These are phyloP conservation scores for Ilyonectria mors-panacis DNA, from an alignment of 2,329 filamentous ascomycete genomes.

Conservation along the genomic window DNA sequence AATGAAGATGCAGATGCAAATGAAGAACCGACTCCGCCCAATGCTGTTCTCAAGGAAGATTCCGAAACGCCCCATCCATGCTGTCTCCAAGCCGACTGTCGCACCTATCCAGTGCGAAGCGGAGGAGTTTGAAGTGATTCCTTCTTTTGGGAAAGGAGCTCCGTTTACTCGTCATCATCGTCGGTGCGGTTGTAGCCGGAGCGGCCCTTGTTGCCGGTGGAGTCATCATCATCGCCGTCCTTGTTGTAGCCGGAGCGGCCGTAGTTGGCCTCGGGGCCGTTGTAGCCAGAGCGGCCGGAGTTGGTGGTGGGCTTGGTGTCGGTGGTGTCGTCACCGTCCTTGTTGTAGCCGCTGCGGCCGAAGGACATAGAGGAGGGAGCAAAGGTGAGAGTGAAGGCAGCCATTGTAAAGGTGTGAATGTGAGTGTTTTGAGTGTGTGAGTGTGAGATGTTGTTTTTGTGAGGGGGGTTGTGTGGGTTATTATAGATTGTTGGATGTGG, in stretches of 20 bases:
- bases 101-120: background rate
- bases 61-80: constrained; percentile 42
- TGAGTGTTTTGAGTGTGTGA: constrained; percentile 21
- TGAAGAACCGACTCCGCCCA: constrained; percentile 34
- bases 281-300: constrained; percentile 62
- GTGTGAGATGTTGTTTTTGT: background rate
- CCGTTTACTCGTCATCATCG: constrained; percentile 49
- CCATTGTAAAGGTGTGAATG: constrained; percentile 45
- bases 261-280: constrained; percentile 55
- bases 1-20: constrained; percentile 15
- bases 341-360: constrained; percentile 44
- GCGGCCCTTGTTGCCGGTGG: constrained; percentile 57
- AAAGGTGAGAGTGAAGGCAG: constrained; percentile 47
- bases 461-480: background rate
- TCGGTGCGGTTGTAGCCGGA: constrained; percentile 61
- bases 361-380: constrained; percentile 44
- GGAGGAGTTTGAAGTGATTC: background rate
- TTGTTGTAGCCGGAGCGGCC: constrained; percentile 44
- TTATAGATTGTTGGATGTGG: constrained; percentile 7
- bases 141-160: background rate
- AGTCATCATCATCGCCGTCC: constrained; percentile 47
- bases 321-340: constrained; percentile 44
- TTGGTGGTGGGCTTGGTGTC: constrained; percentile 47
- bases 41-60: constrained; percentile 34
- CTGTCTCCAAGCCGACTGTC: constrained; percentile 14